A percentile compares a stretch with the other conserved stretches of the same genome.
phyloP scores from a whole-genome alignment of 495 filamentous ascomycete genomes.

The Lophium mytilinum region DNA sequence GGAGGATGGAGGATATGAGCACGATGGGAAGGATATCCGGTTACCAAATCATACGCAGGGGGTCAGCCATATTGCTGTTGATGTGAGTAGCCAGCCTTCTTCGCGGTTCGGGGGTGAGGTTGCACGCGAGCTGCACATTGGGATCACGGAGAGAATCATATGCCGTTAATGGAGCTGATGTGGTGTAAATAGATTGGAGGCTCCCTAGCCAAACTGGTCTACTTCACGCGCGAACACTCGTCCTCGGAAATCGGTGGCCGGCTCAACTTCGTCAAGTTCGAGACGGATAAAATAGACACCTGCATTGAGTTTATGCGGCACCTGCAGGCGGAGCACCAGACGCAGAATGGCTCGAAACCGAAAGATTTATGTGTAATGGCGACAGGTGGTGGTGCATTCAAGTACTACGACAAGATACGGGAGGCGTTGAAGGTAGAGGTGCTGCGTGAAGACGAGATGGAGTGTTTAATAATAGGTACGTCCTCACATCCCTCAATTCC shows the following conservation, averaged over 20 bases:
- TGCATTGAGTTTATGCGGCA: conserved; percentile 82
- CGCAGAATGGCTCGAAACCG: conserved; percentile 56
- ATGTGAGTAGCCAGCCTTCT: conserved; percentile 55
- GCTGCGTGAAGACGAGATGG: conserved; percentile 93
- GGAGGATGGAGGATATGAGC: conserved; percentile 43
- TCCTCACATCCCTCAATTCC: neutral
- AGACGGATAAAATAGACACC: conserved; percentile 85
- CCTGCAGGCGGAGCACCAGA: conserved; percentile 69
- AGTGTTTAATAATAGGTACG: conserved; percentile 88
- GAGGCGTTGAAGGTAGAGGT: conserved; percentile 77
- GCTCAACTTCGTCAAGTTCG: conserved; percentile 89
- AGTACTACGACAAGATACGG: conserved; percentile 86
- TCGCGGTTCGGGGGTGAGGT: conserved; percentile 25
- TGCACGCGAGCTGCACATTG: neutral
- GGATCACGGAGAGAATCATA: neutral
- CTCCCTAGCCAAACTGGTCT: conserved; percentile 89
- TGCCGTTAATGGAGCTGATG: conserved; percentile 20
- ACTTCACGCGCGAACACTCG: conserved; percentile 82
- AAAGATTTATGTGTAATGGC: conserved; percentile 80
- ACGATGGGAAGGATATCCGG: conserved; percentile 71
- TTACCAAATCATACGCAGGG: conserved; percentile 87
- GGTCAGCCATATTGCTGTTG: conserved; percentile 92
- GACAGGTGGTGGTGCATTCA: conserved; percentile 90
- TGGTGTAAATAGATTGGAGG: conserved; percentile 71
- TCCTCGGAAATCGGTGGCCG: conserved; percentile 54